Evolutionary conservation across 2,329 filamentous ascomycete species (phyloP).

Genomic region (Fusarium albosuccineum): DNA sequence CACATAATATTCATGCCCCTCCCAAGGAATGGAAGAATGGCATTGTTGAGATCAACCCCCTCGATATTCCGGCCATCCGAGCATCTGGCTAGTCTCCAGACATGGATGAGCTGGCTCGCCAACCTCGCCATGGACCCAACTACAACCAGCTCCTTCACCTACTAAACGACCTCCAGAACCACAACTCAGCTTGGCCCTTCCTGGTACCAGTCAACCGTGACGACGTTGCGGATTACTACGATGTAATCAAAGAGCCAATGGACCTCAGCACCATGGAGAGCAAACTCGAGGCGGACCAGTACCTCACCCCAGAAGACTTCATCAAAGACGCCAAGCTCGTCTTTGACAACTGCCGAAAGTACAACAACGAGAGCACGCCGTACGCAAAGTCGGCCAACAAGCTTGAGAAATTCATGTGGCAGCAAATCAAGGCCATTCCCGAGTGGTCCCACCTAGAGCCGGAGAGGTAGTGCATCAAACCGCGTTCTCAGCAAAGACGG

Average conservation of each 20-base stretch:
- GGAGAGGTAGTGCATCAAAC: slow-evolving; percentile 54
- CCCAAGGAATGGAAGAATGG: slow-evolving; percentile 88
- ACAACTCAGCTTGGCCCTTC: slow-evolving; percentile 94
- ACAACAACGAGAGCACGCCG: slow-evolving; percentile 94
- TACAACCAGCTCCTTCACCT: slow-evolving; percentile 94
- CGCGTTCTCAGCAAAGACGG: slow-evolving; percentile 18
- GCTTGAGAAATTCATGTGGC: slow-evolving; percentile 95
- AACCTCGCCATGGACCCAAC: slow-evolving; percentile 95
- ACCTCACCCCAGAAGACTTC: slow-evolving; percentile 92
- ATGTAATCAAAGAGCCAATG: slow-evolving; percentile 98
- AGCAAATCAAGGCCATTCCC: slow-evolving; percentile 88
- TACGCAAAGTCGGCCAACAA: slow-evolving; percentile 97
- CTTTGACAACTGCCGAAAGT: slow-evolving; percentile 94
- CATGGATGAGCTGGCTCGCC: slow-evolving; percentile 96
- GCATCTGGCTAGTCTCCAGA: slow-evolving; percentile 95
- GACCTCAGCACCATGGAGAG: slow-evolving; percentile 95
- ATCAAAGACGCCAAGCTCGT: slow-evolving; percentile 88
- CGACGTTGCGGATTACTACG: slow-evolving; percentile 98
- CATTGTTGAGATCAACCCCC: slow-evolving; percentile 81
- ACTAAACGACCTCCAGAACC: slow-evolving; percentile 95
- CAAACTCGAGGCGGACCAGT: slow-evolving; percentile 94
- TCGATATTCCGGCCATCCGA: slow-evolving; percentile 88
- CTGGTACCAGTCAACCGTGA: slow-evolving; percentile 93
- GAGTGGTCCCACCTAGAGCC: slow-evolving; percentile 83
- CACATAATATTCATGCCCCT: slow-evolving; percentile 86